Base-by-base conservation (phyloP, 805 yeast species). In the Cyberlindnera petersonii region DNA sequence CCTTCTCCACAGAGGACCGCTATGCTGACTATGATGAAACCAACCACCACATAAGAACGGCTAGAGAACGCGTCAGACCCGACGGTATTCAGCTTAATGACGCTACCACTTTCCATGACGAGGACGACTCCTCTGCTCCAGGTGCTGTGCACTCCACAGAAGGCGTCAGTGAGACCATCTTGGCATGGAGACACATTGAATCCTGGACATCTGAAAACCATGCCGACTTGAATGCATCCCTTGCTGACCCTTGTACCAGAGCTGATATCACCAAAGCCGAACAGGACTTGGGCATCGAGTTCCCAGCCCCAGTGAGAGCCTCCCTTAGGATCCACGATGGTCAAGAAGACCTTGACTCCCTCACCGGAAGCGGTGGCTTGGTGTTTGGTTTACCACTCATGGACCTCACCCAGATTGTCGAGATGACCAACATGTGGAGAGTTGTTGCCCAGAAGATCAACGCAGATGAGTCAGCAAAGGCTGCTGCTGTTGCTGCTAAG, bases 171-270 rank as follows among this genome's bases (percentile, higher is more conserved):
- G 86, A 89, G 46, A 68, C 75, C 2, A 69, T 82, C 26, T 74
- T 79, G 17, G 84, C 96, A 10, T 91, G 98, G 98, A 74, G 84
- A 46, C 89, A 89, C 53, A 79, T 91, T 42, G 91, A 86, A 49
- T 68, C 77, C 15, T 91, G 97, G 96, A 68, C 91, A 15, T 71
- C 75, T 24, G 75, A 77, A 40, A 74, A 86, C 60, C 82, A 81
- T 48, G 85, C 93, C 2, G 98, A 91, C 62, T 67, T 93, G 40
- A 74, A 72, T 43, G 89, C 86, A 41, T 79, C 93, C 35, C 64
- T 91, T 46, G 79, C 81, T 55, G 81, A 77, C 36, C 83, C 87
- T 21, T 93, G 88, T 46, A 86, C 96, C 0, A 70, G 72, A 27
- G 75, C 81, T 42, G 98, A 93, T 58, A 69, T 91, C 40, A 70